These are phyloP conservation scores for Cercophora sp. DNA, from an alignment of 495 filamentous ascomycete species.

Conservation along the genomic window DNA sequence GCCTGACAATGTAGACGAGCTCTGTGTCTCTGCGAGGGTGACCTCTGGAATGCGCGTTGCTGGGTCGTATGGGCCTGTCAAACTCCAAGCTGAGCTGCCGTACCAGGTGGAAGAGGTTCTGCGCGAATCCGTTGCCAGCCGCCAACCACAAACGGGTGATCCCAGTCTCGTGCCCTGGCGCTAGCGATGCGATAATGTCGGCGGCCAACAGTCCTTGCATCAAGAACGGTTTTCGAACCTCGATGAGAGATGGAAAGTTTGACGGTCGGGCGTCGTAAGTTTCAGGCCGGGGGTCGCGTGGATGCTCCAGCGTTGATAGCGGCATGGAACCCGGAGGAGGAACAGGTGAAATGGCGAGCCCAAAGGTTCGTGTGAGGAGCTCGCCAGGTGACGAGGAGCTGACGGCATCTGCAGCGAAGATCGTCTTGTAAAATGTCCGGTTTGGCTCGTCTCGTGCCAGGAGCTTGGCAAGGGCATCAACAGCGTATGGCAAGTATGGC, in stretches of 20 bases:
- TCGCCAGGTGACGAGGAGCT: slow-evolving; percentile 59
- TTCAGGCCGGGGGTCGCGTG: slow-evolving; percentile 16
- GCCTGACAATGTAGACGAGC: slow-evolving; percentile 59
- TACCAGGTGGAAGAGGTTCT: slow-evolving; percentile 69
- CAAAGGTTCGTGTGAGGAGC: slow-evolving; percentile 84
- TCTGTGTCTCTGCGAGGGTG: slow-evolving; percentile 42
- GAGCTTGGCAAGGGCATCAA: slow-evolving; percentile 87
- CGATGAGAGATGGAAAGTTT: slow-evolving; percentile 58
- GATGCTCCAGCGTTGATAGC: background rate
- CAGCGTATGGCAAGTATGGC: slow-evolving; percentile 81
- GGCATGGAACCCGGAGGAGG: slow-evolving; percentile 37
- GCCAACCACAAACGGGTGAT: slow-evolving; percentile 80
- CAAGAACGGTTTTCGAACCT: slow-evolving; percentile 77
- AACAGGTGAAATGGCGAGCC: slow-evolving; percentile 76
- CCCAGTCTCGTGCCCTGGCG: slow-evolving; percentile 63
- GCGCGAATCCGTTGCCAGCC: slow-evolving; percentile 79
- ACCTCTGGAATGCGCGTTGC: slow-evolving; percentile 25
- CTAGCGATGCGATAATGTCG: slow-evolving; percentile 76
- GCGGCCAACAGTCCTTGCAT: slow-evolving; percentile 90
- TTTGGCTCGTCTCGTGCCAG: slow-evolving; percentile 93
- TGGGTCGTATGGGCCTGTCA: slow-evolving; percentile 27
- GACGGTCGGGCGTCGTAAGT: slow-evolving; percentile 38
- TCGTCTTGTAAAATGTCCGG: slow-evolving; percentile 69
- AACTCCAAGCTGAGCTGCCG: slow-evolving; percentile 62
- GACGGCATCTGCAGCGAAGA: slow-evolving; percentile 69